phyloP scores from a whole-genome alignment of 495 filamentous ascomycete species.

The Penicillium mononematosum region DNA sequence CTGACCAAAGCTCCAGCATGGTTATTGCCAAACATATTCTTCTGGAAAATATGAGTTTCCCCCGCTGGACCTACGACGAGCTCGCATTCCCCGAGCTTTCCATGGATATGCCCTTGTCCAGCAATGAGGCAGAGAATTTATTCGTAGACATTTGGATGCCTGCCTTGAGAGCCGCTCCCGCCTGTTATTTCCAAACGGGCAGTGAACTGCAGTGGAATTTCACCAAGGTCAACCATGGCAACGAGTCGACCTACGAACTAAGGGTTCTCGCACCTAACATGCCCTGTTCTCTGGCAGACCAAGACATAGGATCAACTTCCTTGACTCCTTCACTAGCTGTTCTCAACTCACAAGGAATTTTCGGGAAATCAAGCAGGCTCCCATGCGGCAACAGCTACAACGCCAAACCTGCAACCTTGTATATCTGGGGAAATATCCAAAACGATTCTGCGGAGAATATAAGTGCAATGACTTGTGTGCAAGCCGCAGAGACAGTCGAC shows the following conservation, averaged over 20 bases:
- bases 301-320: neutral
- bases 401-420: too few species aligned
- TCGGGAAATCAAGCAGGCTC: neutral
- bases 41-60: neutral
- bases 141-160: neutral
- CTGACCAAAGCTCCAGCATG: neutral
- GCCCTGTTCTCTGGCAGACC: neutral
- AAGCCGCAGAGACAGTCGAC: too few species aligned
- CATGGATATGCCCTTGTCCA: neutral
- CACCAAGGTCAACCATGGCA: neutral
- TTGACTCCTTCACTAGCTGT: neutral
- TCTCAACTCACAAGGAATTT: neutral
- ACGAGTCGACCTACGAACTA: neutral
- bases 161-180: neutral
- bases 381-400: too few species aligned
- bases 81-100: neutral
- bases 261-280: neutral
- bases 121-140: neutral
- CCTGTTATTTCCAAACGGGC: neutral
- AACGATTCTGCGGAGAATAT: too few species aligned
- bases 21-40: neutral
- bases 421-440: too few species aligned
- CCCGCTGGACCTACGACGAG: neutral
- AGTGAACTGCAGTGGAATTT: neutral
- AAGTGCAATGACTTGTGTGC: too few species aligned